Conservation (phyloP, 1,284 basidiomycete genomes). For the Cutaneotrichosporon arboriforme region DNA sequence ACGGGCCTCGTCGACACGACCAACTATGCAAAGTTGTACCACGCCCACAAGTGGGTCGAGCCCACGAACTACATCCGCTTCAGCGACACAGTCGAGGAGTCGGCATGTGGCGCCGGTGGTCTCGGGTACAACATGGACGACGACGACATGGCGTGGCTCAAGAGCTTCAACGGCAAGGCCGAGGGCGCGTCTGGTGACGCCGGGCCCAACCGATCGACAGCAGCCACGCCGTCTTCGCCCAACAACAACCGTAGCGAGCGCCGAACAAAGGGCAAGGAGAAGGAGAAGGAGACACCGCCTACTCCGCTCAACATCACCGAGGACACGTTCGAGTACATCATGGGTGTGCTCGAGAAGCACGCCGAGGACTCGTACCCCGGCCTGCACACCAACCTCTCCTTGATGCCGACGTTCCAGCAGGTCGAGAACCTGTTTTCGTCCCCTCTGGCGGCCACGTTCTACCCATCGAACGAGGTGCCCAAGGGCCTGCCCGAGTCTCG, state of each 20-base stretch:
- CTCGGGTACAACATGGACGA: slow-evolving; percentile 86
- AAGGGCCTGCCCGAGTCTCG: slow-evolving; percentile 58
- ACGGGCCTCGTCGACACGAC: slow-evolving; percentile 67
- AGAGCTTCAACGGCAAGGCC: slow-evolving; percentile 82
- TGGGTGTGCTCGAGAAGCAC: slow-evolving; percentile 88
- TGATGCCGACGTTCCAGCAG: slow-evolving; percentile 68
- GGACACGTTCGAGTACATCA: slow-evolving; percentile 90
- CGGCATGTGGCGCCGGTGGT: slow-evolving; percentile 44
- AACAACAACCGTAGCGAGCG: slow-evolving; percentile 45
- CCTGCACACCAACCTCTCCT: slow-evolving; percentile 64
- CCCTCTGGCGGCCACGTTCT: slow-evolving; percentile 56
- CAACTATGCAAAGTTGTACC: slow-evolving; percentile 64
- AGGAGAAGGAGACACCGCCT: slow-evolving; percentile 49
- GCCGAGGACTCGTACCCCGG: slow-evolving; percentile 86
- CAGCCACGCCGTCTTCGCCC: slow-evolving; percentile 4
- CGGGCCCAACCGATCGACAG: slow-evolving; percentile 42
- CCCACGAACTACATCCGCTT: slow-evolving; percentile 74
- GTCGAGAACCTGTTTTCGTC: slow-evolving; percentile 67
- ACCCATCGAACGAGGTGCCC: slow-evolving; percentile 61
- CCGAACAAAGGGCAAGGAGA: slow-evolving; percentile 46
- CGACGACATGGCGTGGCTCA: slow-evolving; percentile 89
- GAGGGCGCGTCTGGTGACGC: slow-evolving; percentile 65
- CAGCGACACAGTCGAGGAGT: slow-evolving; percentile 84
- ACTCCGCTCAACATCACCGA: slow-evolving; percentile 58
- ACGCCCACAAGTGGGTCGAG: slow-evolving; percentile 64